Evolutionary conservation across 1,139 yeast species (phyloP), one percentile per base, ranked within the genome.

Genomic region (Diutina rugosa): DNA sequence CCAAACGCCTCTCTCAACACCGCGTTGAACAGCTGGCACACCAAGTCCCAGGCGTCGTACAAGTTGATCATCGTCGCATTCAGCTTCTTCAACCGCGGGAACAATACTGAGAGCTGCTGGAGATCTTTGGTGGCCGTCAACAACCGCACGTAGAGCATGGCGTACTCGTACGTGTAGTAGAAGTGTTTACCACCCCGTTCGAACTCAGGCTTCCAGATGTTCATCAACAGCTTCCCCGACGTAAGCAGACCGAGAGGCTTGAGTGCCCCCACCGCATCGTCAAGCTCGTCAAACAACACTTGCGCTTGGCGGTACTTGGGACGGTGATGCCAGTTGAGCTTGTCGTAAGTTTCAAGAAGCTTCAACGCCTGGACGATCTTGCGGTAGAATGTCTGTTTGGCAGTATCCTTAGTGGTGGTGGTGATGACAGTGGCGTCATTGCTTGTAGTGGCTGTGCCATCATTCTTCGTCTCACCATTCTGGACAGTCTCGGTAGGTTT

Each of bases 101-200:
- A 74, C 66, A 90, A 77, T 10, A 73, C 69, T 6, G 84, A 75
- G 60, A 93, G 71, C 0, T 82, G 75, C 21, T 77, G 78, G 54
- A 86, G 72, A 63, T 90, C 95, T 9, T 76, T 71, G 10, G 80
- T 75, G 38, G 72, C 68, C 49, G 77, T 72, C 35, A 89, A 69
- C 30, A 91, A 64, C 30, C 79, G 79, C 56, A 87, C 77, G 63
- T 78, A 84, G 64, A 85, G 87, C 56, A 72, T 67, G 16, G 89
- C 80, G 64, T 93, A 93, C 58, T 84, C 82, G 61, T 77, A 79
- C 18, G 88, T 86, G 68, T 87, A 90, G 46, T 81, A 81, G 65
- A 90, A 93, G 68, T 93, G 97, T 63, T 88, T 89, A 0, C 99
- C 99, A 0, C 98, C 95, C 18, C 96, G 72, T 68, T 95, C 99